Base-by-base conservation (phyloP, 306 rosid genomes). In the Lathyrus sativus region DNA sequence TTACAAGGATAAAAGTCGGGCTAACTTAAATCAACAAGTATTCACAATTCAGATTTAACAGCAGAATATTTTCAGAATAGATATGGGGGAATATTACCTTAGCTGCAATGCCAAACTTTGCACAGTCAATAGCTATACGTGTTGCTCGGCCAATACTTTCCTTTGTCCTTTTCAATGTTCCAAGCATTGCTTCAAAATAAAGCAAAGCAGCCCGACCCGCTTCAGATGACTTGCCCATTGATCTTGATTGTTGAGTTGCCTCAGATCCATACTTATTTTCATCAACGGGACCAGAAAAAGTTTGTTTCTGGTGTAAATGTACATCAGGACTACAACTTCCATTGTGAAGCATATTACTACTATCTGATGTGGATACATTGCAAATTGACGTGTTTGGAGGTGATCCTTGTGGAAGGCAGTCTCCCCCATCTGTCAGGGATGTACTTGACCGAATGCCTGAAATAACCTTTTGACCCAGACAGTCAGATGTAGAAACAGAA, bases 81-180 rank as follows among this genome's bases (percentile, higher is more conserved):
- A 55, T 1, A 22, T 50, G 13, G 9, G 57, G 19, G 11, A 12
- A 19, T 41, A 71, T 15, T 83, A 92, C 98, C 98, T 92, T 92
- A 6, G 79, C 73, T 67, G 96, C 95, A 73, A 78, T 69, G 67
- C 96, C 98, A 78, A 86, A 80, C 81, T 90, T 90, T 24, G 91
- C 96, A 83, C 96, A 92, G 84, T 92, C 98, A 66, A 92, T 83
- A 46, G 98, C 98, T 51, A 85, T 82, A 37, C 91, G 93, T 63
- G 98, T 92, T 22, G 96, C 96, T 74, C 96, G 90, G 75, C 96
- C 98, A 80, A 92, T 92, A 83, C 96, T 83, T 72, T 92, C 98
- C 83, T 92, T 92, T 31, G 96, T 90, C 89, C 98, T 82, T 46
- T 88, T 92, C 84, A 92, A 79, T 15, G 88, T 82, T 71, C 90